phyloP scores from a whole-genome alignment of 768 basidiomycete species.

The Podaxis sp. region DNA sequence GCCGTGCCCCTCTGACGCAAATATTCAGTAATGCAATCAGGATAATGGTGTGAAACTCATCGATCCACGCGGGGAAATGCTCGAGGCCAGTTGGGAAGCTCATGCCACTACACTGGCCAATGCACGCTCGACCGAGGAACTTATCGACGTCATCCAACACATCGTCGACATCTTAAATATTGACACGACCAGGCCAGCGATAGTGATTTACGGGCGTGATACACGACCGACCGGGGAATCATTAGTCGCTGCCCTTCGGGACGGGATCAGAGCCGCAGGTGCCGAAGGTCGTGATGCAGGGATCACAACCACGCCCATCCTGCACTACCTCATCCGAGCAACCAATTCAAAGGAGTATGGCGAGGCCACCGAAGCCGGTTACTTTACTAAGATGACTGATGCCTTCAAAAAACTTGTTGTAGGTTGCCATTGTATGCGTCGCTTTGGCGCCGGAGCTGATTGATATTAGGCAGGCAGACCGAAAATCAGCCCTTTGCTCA shows the following conservation, averaged over 20 bases:
- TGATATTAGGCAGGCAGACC: slow-evolving; percentile 55
- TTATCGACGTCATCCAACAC: slow-evolving; percentile 61
- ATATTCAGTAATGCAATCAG: slow-evolving; percentile 39
- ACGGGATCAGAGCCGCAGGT: slow-evolving; percentile 76
- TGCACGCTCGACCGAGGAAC: slow-evolving; percentile 69
- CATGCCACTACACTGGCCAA: slow-evolving; percentile 90
- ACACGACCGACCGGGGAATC: slow-evolving; percentile 85
- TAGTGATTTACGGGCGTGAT: slow-evolving; percentile 89
- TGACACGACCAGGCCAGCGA: slow-evolving; percentile 74
- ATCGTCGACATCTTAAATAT: slow-evolving; percentile 70
- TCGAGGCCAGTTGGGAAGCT: slow-evolving; percentile 88
- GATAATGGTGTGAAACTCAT: slow-evolving; percentile 99
- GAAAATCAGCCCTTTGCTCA: slow-evolving; percentile 57
- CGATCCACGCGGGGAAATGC: slow-evolving; percentile 97
- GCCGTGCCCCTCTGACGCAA: slow-evolving; percentile 1
- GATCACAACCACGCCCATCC: slow-evolving; percentile 89
- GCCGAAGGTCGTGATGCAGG: slow-evolving; percentile 74
- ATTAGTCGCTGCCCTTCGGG: slow-evolving; percentile 75
- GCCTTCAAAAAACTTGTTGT: slow-evolving; percentile 91
- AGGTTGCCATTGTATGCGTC: slow-evolving; percentile 29
- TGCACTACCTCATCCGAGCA: slow-evolving; percentile 91
- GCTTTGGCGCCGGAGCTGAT: slow-evolving; percentile 4
- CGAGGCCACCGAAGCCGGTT: slow-evolving; percentile 77
- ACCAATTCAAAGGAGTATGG: slow-evolving; percentile 89
- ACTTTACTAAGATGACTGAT: slow-evolving; percentile 74